Percentiles rank a stretch among this genome's conserved stretches.
Evolutionary conservation across 345 rosid genomes (phyloP).

Genomic region (Sisymbrium altissimum): DNA sequence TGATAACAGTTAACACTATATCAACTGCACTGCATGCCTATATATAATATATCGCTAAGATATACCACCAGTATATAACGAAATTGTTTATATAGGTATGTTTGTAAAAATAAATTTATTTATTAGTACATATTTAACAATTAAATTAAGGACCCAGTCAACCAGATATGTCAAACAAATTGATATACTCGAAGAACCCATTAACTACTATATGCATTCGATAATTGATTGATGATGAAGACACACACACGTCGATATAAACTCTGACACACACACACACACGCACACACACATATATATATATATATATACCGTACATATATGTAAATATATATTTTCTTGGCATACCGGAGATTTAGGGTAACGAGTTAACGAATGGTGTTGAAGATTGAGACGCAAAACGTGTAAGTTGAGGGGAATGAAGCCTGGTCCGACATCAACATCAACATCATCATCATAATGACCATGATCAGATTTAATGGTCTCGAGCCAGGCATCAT

Average conservation of each 20-base stretch:
- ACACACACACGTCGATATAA: neutral
- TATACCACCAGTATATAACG: neutral
- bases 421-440: constrained; percentile 97
- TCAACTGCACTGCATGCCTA: neutral
- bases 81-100: neutral
- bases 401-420: constrained; percentile 69
- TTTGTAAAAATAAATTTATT: neutral
- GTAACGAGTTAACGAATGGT: neutral
- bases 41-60: no score
- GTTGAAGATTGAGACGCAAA: neutral
- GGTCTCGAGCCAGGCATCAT: constrained; percentile 73
- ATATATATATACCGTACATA: neutral
- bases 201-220: neutral
- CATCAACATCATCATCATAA: constrained; percentile 14
- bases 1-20: neutral
- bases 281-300: neutral
- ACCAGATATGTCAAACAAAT: neutral
- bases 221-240: neutral
- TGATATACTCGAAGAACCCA: constrained; percentile 10
- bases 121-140: neutral
- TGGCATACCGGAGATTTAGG: neutral
- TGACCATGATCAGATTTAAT: neutral
- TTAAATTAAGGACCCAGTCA: neutral
- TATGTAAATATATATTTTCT: neutral
- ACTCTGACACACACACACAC: neutral